Evolutionary conservation across 495 filamentous ascomycete species (phyloP).

Genomic region (Mytilinidion resinicola): DNA sequence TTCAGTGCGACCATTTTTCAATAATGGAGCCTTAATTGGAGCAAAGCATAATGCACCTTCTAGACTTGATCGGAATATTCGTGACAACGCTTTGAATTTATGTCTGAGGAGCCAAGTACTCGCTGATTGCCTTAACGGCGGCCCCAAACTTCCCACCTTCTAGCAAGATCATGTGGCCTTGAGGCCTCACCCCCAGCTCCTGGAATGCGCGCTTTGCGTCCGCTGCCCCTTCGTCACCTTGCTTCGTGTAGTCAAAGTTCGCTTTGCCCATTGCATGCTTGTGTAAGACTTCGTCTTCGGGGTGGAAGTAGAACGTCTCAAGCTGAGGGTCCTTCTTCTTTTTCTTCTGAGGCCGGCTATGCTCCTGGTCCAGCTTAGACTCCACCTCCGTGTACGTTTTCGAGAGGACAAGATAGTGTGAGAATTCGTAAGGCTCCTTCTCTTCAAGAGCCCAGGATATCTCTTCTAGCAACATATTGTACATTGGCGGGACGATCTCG

Average conservation of each 20-base stretch:
- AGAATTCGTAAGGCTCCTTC: slow-evolving; percentile 86
- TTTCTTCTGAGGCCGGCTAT: slow-evolving; percentile 59
- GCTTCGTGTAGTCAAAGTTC: slow-evolving; percentile 68
- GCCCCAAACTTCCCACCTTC: slow-evolving; percentile 37
- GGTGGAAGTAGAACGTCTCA: slow-evolving; percentile 82
- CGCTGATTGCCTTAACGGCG: slow-evolving; percentile 55
- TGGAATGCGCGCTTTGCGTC: slow-evolving; percentile 93
- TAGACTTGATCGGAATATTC: too few relatives aligned
- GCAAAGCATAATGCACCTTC: too few relatives aligned
- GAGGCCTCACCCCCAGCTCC: slow-evolving; percentile 80
- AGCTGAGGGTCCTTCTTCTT: slow-evolving; percentile 43
- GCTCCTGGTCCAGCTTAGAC: slow-evolving; percentile 67
- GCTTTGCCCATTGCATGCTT: slow-evolving; percentile 60
- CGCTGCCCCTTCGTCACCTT: slow-evolving; percentile 66
- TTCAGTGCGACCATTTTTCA: too few relatives aligned
- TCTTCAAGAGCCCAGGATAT: slow-evolving; percentile 84
- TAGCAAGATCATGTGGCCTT: slow-evolving; percentile 49
- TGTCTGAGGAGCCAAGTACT: slow-evolving; percentile 47
- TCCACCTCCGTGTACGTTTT: slow-evolving; percentile 85
- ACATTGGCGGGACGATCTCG: slow-evolving; percentile 91
- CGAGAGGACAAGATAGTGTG: slow-evolving; percentile 84
- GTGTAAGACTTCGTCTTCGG: slow-evolving; percentile 89
- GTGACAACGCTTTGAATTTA: neutral
- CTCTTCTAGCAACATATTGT: slow-evolving; percentile 90
- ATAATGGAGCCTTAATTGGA: too few relatives aligned